Percentiles rank a stretch among this genome's conserved stretches.
These are phyloP conservation scores for Solanum medicagineum DNA, from an alignment of 257 asterid species.

Conservation along the genomic window DNA sequence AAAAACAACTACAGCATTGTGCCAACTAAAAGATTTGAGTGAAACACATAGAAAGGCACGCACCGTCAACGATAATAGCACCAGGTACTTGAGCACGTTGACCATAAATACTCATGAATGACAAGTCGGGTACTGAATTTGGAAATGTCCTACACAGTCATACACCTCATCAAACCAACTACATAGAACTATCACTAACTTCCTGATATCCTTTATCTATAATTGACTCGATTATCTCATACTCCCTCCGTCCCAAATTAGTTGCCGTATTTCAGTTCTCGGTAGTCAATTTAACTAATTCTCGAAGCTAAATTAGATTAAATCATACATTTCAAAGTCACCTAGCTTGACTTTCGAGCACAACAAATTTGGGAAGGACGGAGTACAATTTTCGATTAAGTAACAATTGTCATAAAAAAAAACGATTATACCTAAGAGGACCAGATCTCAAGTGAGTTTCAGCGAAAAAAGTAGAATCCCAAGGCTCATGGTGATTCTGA, in stretches of 20 bases:
- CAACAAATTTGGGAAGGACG: background rate
- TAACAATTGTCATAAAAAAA: too few species aligned
- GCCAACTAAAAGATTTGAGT: background rate
- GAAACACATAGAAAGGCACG: background rate
- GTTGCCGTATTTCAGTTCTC: background rate
- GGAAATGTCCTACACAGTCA: slow-evolving; percentile 52
- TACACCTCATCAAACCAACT: background rate
- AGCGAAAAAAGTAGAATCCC: slow-evolving; percentile 79
- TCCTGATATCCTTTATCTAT: background rate
- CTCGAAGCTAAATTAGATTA: background rate
- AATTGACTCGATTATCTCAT: background rate
- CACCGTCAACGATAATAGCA: slow-evolving; percentile 84
- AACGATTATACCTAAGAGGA: slow-evolving; percentile 53
- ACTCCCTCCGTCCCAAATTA: background rate
- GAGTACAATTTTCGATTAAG: background rate
- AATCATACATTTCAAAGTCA: background rate
- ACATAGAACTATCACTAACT: background rate
- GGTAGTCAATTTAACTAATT: background rate
- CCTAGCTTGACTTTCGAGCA: background rate
- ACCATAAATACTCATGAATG: slow-evolving; percentile 78
- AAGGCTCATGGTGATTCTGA: slow-evolving; percentile 64
- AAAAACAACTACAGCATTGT: background rate
- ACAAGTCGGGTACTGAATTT: slow-evolving; percentile 58
- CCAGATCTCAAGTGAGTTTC: slow-evolving; percentile 74
- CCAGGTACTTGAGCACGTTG: slow-evolving; percentile 81